phyloP scores from a whole-genome alignment of 345 rosid species.

The Gossypium longicalyx region DNA sequence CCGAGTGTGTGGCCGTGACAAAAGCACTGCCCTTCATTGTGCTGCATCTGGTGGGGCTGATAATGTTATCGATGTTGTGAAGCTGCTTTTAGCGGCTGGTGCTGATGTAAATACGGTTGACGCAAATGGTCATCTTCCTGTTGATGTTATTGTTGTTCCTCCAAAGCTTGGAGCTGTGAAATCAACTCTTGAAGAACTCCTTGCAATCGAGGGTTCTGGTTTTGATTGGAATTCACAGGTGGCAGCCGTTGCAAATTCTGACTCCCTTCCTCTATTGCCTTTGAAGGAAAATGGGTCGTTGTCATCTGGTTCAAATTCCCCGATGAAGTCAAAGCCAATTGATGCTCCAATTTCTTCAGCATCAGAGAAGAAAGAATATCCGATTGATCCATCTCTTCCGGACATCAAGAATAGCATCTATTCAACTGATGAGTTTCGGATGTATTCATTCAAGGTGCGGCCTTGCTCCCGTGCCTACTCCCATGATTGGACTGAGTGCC shows the following conservation, averaged over 20 bases:
- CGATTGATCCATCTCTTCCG: slow-evolving; percentile 86
- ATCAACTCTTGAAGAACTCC: slow-evolving; percentile 62
- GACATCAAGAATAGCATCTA: slow-evolving; percentile 93
- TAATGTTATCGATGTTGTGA: slow-evolving; percentile 70
- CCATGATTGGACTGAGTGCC: slow-evolving; percentile 98
- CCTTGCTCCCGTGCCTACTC: slow-evolving; percentile 96
- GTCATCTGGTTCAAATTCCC: slow-evolving; percentile 46
- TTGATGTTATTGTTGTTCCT: slow-evolving; percentile 76
- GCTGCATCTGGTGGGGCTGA: slow-evolving; percentile 90
- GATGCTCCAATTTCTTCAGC: slow-evolving; percentile 28
- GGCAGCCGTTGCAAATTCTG: slow-evolving; percentile 28
- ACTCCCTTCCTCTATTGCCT: slow-evolving; percentile 52
- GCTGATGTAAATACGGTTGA: slow-evolving; percentile 65
- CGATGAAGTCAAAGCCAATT: slow-evolving; percentile 32
- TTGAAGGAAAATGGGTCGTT: slow-evolving; percentile 57
- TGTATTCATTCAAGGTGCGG: slow-evolving; percentile 91
- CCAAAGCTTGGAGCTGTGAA: slow-evolving; percentile 59
- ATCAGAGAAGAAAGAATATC: slow-evolving; percentile 80
- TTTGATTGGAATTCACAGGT: slow-evolving; percentile 44
- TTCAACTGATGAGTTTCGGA: slow-evolving; percentile 88
- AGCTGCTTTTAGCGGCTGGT: slow-evolving; percentile 73
- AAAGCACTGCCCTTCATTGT: slow-evolving; percentile 87
- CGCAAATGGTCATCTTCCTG: slow-evolving; percentile 58
- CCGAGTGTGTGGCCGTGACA: slow-evolving; percentile 57
- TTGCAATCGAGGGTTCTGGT: slow-evolving; percentile 49